phyloP scores from a whole-genome alignment of 129 eudicot species.

The Erigeron canadensis region DNA sequence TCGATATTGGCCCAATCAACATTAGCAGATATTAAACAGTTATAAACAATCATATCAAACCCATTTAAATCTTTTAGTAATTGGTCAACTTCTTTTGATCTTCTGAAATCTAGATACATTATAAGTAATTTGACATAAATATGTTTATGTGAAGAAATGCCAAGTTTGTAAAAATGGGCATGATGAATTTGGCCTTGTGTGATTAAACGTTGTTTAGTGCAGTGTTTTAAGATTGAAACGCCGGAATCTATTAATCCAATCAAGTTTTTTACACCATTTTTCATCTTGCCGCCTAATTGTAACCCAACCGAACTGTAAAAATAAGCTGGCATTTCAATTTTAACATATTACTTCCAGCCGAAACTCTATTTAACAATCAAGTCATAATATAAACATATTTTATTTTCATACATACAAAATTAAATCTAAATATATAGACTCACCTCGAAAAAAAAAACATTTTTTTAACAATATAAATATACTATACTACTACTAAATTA shows the following conservation, averaged over 20 bases:
- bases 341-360: no score
- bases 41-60: conserved; percentile 56
- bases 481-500: no score
- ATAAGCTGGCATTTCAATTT: no score
- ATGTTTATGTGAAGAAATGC: conserved; percentile 49
- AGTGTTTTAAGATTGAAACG: conserved; percentile 41
- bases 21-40: conserved; percentile 58
- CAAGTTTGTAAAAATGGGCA: conserved; percentile 56
- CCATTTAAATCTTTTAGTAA: conserved; percentile 50
- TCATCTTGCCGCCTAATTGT: background rate
- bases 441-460: no score
- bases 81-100: conserved; percentile 47
- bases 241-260: conserved; percentile 33
- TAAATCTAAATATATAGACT: no score
- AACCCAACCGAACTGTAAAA: no score
- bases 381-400: no score
- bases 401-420: no score
- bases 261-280: conserved; percentile 43
- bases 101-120: conserved; percentile 51
- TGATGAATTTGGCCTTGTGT: conserved; percentile 49
- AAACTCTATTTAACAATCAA: no score
- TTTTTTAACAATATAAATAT: no score
- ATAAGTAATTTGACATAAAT: conserved; percentile 53
- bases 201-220: conserved; percentile 41
- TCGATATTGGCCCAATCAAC: conserved; percentile 46